These are phyloP conservation scores for Rhodotorula mucilaginosa DNA, from an alignment of 1,284 basidiomycete genomes.

Conservation along the genomic window DNA sequence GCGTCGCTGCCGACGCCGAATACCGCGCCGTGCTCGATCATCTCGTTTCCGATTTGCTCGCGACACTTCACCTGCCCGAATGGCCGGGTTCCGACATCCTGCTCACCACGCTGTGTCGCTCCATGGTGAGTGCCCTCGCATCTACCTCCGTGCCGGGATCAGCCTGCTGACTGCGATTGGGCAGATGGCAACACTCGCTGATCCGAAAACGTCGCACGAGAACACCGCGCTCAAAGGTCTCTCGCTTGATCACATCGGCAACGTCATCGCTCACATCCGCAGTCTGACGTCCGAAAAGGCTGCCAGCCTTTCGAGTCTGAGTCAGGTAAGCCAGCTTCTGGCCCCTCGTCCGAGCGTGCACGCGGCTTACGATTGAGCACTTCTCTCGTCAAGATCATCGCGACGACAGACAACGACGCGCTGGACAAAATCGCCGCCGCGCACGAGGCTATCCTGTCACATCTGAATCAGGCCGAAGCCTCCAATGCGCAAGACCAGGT, in stretches of 20 bases:
- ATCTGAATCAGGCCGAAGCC: constrained; percentile 18
- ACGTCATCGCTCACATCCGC: constrained; percentile 80
- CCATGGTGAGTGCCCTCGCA: constrained; percentile 63
- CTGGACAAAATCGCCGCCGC: constrained; percentile 61
- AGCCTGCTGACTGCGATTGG: neutral
- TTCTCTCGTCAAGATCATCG: no score
- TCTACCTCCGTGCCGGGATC: neutral
- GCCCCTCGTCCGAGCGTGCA: constrained; percentile 49
- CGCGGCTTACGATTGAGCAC: constrained; percentile 26
- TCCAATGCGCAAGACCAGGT: neutral
- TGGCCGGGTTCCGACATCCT: constrained; percentile 90
- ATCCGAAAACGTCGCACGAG: constrained; percentile 70
- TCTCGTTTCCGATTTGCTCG: constrained; percentile 81
- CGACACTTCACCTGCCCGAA: constrained; percentile 87
- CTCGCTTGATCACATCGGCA: constrained; percentile 86
- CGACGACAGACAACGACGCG: constrained; percentile 52
- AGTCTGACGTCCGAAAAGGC: constrained; percentile 39
- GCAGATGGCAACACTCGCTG: constrained; percentile 73
- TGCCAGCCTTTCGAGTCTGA: constrained; percentile 53
- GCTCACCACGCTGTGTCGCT: constrained; percentile 70
- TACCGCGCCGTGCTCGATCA: constrained; percentile 88
- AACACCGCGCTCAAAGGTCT: constrained; percentile 78
- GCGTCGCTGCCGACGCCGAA: constrained; percentile 66
- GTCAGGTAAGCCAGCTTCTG: constrained; percentile 56
- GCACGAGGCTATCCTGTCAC: constrained; percentile 59